Evolutionary conservation across 768 basidiomycete genomes (phyloP).

Genomic region (Termitomyces sp.): DNA sequence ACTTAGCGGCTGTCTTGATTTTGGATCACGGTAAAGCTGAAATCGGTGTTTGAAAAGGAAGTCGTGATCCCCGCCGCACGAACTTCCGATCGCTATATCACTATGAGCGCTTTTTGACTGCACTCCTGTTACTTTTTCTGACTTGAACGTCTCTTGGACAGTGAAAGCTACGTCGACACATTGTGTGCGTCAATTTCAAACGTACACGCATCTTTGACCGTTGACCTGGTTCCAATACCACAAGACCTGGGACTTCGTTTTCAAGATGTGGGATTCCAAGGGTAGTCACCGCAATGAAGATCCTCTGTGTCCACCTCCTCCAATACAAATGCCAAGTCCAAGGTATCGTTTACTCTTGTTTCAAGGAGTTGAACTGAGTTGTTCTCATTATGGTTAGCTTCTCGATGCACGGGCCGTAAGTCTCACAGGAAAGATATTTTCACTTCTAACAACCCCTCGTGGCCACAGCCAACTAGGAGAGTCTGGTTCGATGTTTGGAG

Average conservation of each 20-base stretch:
- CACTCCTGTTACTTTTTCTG: background rate
- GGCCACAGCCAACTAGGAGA: constrained; percentile 4
- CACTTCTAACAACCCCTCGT: background rate
- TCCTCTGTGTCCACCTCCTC: constrained; percentile 14
- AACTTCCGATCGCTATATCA: background rate
- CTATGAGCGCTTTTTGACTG: background rate
- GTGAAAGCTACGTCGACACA: background rate
- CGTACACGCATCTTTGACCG: background rate
- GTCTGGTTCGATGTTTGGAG: constrained; percentile 1
- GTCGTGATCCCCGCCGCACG: background rate
- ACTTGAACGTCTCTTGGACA: background rate
- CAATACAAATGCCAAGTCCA: constrained; percentile 21
- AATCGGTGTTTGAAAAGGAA: background rate
- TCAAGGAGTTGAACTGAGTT: background rate
- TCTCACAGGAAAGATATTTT: background rate
- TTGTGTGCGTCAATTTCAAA: background rate
- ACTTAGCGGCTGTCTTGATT: background rate
- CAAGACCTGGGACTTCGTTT: background rate
- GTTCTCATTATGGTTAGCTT: constrained; percentile 15
- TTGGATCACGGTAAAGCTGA: background rate
- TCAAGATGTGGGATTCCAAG: constrained; percentile 34
- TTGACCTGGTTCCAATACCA: background rate
- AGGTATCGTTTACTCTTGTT: constrained; percentile 11
- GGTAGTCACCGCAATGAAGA: constrained; percentile 15
- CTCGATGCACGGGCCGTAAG: constrained; percentile 20